Evolutionary conservation across 495 filamentous ascomycete genomes (phyloP).

Genomic region (Neurospora intermedia): DNA sequence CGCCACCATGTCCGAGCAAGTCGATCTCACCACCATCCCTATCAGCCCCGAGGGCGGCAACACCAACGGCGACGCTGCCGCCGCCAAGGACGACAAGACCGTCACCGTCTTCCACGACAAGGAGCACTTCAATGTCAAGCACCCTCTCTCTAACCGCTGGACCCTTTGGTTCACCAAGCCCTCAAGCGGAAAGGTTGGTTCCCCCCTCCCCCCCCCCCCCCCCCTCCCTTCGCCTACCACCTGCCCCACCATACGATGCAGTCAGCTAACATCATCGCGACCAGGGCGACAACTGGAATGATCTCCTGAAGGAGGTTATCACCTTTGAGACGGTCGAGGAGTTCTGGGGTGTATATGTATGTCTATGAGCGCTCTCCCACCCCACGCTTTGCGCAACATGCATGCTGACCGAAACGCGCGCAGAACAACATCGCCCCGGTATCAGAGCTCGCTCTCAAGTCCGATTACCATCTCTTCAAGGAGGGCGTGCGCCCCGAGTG

Average conservation of each 20-base stretch:
- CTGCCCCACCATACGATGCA: background rate
- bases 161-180: conserved; percentile 99
- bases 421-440: conserved; percentile 98
- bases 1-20: conserved; percentile 37
- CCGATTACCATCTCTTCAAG: conserved; percentile 99
- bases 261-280: conserved; percentile 7
- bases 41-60: conserved; percentile 56
- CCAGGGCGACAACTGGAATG: conserved; percentile 96
- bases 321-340: conserved; percentile 98
- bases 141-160: conserved; percentile 92
- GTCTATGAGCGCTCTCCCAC: conserved; percentile 22
- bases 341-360: conserved; percentile 98
- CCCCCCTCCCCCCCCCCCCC: background rate
- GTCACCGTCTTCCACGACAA: conserved; percentile 94
- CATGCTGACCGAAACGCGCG: conserved; percentile 9
- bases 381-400: background rate
- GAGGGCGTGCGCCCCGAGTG: conserved; percentile 92
- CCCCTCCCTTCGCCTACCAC: background rate
- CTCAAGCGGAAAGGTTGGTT: conserved; percentile 80
- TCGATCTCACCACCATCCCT: conserved; percentile 56
- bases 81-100: conserved; percentile 35
- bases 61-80: conserved; percentile 24
- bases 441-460: conserved; percentile 91
- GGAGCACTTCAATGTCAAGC: conserved; percentile 98
- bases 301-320: conserved; percentile 94